Evolutionary conservation across 2,329 filamentous ascomycete genomes (phyloP).

Genomic region (Fonsecaea pugnacius): DNA sequence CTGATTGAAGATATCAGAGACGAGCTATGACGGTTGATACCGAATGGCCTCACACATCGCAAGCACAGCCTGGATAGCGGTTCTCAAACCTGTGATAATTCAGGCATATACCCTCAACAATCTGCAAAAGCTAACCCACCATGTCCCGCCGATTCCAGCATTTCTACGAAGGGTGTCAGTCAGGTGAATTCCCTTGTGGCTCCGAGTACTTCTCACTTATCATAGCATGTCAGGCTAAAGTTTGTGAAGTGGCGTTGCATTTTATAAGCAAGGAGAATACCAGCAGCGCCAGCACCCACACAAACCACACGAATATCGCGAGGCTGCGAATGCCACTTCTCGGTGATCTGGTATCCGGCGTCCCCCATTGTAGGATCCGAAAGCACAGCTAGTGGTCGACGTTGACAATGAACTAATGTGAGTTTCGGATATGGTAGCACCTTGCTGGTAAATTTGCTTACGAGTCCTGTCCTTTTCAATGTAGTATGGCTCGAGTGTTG

Average conservation of each 20-base stretch:
- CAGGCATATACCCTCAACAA: no score
- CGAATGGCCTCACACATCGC: no score
- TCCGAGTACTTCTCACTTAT: constrained; percentile 24
- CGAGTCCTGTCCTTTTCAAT: no score
- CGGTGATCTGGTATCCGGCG: neutral
- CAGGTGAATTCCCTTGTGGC: neutral
- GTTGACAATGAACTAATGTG: no score
- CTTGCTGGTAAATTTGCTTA: no score
- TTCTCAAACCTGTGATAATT: constrained; percentile 26
- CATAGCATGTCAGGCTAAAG: constrained; percentile 26
- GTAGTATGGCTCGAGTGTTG: no score
- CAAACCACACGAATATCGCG: constrained; percentile 28
- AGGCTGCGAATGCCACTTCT: constrained; percentile 12
- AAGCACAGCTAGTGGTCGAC: no score
- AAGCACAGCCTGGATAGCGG: constrained; percentile 22
- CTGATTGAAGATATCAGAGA: no score
- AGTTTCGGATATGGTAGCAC: no score
- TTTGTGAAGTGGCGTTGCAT: constrained; percentile 43
- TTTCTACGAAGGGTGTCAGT: constrained; percentile 14
- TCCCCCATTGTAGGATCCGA: no score
- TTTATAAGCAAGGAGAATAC: constrained; percentile 25
- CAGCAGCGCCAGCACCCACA: constrained; percentile 29
- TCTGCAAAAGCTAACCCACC: no score
- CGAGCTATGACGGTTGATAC: no score
- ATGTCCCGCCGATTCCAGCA: constrained; percentile 17